Base-by-base conservation (phyloP, 495 filamentous ascomycete species). In the Amorphotheca resinae region DNA sequence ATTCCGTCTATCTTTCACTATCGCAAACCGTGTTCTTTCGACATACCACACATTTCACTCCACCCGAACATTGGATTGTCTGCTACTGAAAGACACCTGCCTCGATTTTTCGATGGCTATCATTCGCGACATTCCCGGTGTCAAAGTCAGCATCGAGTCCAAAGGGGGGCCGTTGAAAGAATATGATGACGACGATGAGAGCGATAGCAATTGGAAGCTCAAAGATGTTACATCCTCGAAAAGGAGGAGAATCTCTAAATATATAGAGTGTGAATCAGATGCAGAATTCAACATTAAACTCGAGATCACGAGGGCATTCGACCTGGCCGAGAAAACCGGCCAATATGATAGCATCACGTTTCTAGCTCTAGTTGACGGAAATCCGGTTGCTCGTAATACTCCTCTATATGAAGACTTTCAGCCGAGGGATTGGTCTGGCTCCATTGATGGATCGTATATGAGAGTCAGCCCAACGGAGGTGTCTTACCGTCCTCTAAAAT, bases 91-190 rank as follows among this genome's bases (percentile, higher is more conserved):
- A 33, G 28, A 26, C n/a, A 18, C 4, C 30, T 16, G 2, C 23
- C 15, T 21, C 14, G n/a, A n/a, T 49, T 11, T 4, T n/a, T n/a
- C n/a, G n/a, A 66, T 67, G 61, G 63, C 63, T 0, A 46, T 65
- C 32, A 33, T 61, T n/a, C 17, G 50, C 9, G 21, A 30, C 7
- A 17, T 60, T n/a, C 53, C 56, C 0, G 60, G 60, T 33, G 17
- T 66, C 2, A 38, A 54, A 40, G 49, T 58, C 18, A 50, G 33
- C 9, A 42, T 68, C 7, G 17, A 42, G 2, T 50, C 60, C 4
- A 44, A 52, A 9, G 57, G 49, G 0, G n/a, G 25, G 25, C 43
- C 49, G 1, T 44, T 55, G 2, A 16, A 33, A 2, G 64, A 67
- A 8, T 66, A 64, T 34, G 47, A 58, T 1, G 46, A 63, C 22